Evolutionary conservation across 2,329 filamentous ascomycete species (phyloP).

Genomic region (Allantophomopsis lycopodina): DNA sequence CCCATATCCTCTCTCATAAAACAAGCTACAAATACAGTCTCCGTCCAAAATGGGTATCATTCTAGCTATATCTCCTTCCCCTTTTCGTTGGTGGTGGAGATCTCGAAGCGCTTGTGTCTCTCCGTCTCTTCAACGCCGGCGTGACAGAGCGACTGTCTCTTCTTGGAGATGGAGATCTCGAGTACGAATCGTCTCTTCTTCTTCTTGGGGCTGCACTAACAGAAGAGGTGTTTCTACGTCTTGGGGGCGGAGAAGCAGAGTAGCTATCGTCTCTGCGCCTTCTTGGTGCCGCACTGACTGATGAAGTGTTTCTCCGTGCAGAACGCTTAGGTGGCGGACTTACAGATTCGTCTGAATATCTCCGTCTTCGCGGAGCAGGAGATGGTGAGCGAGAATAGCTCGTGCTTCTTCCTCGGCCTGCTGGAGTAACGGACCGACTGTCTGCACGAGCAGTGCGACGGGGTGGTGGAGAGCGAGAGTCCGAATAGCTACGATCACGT

Average conservation of each 20-base stretch:
- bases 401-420: background rate
- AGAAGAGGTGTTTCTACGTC: background rate
- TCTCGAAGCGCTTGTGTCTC: constrained; percentile 6
- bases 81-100: constrained; percentile 14
- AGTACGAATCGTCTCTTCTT: constrained; percentile 8
- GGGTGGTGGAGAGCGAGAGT: background rate
- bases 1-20: too few species aligned
- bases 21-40: background rate
- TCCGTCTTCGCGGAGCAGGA: background rate
- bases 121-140: constrained; percentile 11
- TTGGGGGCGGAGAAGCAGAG: constrained; percentile 1
- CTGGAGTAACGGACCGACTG: background rate
- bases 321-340: background rate
- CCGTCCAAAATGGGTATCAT: constrained; percentile 4
- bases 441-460: background rate
- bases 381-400: background rate
- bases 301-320: constrained; percentile 1
- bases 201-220: constrained; percentile 8
- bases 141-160: constrained; percentile 8
- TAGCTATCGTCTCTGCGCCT: background rate
- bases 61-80: constrained; percentile 12
- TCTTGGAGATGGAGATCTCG: constrained; percentile 11
- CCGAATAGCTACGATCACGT: background rate
- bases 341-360: background rate
- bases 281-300: constrained; percentile 1